Evolutionary conservation across 1,139 yeast species (phyloP), one percentile per base, ranked within the genome.

Genomic region (Geotrichum histeridarum): DNA sequence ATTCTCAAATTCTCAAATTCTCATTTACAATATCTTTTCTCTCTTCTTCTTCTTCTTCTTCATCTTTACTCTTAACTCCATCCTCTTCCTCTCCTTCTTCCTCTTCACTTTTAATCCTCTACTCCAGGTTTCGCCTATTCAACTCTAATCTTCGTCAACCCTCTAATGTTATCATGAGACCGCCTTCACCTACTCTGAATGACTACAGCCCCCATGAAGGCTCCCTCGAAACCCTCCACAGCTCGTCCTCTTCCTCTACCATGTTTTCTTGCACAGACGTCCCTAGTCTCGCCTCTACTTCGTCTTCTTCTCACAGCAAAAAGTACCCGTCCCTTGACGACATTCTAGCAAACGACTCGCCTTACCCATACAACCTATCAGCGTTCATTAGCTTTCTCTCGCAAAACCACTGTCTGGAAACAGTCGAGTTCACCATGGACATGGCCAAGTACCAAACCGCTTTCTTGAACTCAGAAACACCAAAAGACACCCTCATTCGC

Each of bases 351-450:
- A 59, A 64, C 56, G 56, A 50, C 14, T 60, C 69, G 5, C 56
- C 59, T 12, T 58, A 63, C 30, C 71, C 71, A 11, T 68, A 60
- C 59, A 57, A 65, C 32, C 59, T 68, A 43, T 53, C 61, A 30
- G 65, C 62, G 35, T 69, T 70, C 53, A 56, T 61, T 49, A 62
- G 60, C n/a, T 70, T 60, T 54, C 60, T 70, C 33, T 57, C 64
- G 35, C 65, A 62, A 41, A 66, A 65, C 54, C 71, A 68, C 60
- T 70, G 73, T 46, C 60, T 61, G 37, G 74, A 70, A 58, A 64
- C 67, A 6, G 63, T 70, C 45, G 72, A 70, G 54, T 70, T 70
- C 58, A 60, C 67, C 2, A 54, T 67, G 51, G 71, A 67, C 50
- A 68, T 67, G 31, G 56, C 59, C 15, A 55, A 64, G 32, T 70